Evolutionary conservation across 176 grass and related monocot genomes (phyloP).

Genomic region (Pharus latifolius): DNA sequence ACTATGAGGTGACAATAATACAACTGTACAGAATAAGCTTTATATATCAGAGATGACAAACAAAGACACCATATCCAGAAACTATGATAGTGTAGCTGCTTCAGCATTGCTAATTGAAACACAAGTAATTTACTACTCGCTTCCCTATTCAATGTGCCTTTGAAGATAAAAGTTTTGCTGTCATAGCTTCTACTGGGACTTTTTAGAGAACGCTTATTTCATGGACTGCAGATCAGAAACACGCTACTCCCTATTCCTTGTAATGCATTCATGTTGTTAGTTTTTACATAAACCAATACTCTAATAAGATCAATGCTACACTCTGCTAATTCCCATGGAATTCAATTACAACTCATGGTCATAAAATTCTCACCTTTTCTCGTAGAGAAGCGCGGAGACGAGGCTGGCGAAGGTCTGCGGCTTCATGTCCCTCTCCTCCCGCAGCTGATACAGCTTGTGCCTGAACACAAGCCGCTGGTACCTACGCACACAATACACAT

Average conservation of each 20-base stretch:
- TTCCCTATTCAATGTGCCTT: no score
- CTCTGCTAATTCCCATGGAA: no score
- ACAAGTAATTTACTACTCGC: no score
- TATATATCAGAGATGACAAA: neutral
- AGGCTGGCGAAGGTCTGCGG: constrained; percentile 74
- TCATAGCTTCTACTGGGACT: no score
- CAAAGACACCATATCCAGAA: neutral
- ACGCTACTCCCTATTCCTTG: neutral
- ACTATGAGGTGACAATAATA: neutral
- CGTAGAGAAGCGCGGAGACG: constrained; percentile 70
- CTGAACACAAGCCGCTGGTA: constrained; percentile 65
- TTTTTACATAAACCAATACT: neutral
- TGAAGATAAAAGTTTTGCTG: no score
- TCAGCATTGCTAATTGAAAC: neutral
- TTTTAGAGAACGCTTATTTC: neutral
- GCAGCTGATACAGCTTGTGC: constrained; percentile 67
- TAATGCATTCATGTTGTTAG: neutral
- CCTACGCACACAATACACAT: constrained; percentile 26
- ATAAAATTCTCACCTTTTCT: constrained; percentile 52
- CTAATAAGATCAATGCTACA: neutral
- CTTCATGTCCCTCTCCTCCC: constrained; percentile 96
- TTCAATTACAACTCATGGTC: neutral
- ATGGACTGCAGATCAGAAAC: neutral
- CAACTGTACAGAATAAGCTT: neutral
- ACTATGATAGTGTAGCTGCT: neutral